Conservation (phyloP, 2,329 filamentous ascomycete genomes). For the Xylaria digitata region DNA sequence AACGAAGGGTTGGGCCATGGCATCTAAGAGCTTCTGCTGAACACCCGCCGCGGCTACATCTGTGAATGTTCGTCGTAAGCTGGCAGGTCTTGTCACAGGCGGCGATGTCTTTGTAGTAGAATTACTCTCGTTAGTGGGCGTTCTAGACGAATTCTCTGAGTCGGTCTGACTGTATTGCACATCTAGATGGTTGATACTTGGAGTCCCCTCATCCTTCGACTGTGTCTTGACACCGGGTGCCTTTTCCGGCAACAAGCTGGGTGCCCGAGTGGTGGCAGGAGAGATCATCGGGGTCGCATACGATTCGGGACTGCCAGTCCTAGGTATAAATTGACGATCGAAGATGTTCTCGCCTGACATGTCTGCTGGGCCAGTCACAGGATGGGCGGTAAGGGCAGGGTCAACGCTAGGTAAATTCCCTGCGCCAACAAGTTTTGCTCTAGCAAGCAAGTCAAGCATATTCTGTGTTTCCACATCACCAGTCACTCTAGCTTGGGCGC, state of each 20-base stretch:
- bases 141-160: slow-evolving; percentile 64
- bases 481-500: slow-evolving; percentile 82
- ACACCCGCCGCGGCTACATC: slow-evolving; percentile 80
- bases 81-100: slow-evolving; percentile 70
- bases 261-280: slow-evolving; percentile 45
- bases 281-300: slow-evolving; percentile 53
- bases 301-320: slow-evolving; percentile 63
- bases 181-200: slow-evolving; percentile 36
- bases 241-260: slow-evolving; percentile 35
- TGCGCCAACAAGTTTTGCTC: slow-evolving; percentile 80
- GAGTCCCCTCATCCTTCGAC: slow-evolving; percentile 22
- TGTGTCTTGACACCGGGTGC: slow-evolving; percentile 14
- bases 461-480: slow-evolving; percentile 89
- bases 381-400: slow-evolving; percentile 62
- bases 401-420: slow-evolving; percentile 68
- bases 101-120: slow-evolving; percentile 65
- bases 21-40: slow-evolving; percentile 86
- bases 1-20: slow-evolving; percentile 83
- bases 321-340: slow-evolving; percentile 79
- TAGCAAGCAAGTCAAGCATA: slow-evolving; percentile 88
- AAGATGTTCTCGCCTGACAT: slow-evolving; percentile 83
- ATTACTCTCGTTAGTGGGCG: slow-evolving; percentile 66
- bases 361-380: slow-evolving; percentile 83
- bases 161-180: slow-evolving; percentile 45
- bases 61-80: slow-evolving; percentile 86